Conservation (phyloP, 2,329 filamentous ascomycete species). For the Ciborinia camelliae region DNA sequence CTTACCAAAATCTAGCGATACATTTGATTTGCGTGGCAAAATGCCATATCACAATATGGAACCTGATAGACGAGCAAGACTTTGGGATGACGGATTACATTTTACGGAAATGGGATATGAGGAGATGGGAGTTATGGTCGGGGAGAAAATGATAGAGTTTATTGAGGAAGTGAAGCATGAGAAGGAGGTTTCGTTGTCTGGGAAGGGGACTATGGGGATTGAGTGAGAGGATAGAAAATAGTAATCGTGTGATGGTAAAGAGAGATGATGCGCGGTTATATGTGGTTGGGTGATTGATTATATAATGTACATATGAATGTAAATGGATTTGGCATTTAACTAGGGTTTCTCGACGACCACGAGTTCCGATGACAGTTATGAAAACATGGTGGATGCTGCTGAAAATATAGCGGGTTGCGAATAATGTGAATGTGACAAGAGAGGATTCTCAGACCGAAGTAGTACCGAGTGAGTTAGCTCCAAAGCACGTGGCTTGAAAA, state of each 20-base stretch:
- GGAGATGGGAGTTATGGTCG: constrained; percentile 57
- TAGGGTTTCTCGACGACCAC: too few relatives aligned
- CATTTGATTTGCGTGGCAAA: constrained; percentile 52
- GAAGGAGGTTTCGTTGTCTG: neutral
- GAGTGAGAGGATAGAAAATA: neutral
- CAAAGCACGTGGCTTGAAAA: too few relatives aligned
- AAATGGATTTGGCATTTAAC: too few relatives aligned
- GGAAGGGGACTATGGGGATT: constrained; percentile 1
- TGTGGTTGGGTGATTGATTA: neutral
- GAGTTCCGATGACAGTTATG: too few relatives aligned
- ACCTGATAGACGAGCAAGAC: constrained; percentile 44
- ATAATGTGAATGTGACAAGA: too few relatives aligned
- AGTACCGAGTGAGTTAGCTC: too few relatives aligned
- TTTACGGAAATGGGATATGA: constrained; percentile 58
- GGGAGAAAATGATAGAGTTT: constrained; percentile 50
- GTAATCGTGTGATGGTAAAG: too few relatives aligned
- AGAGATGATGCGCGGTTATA: too few relatives aligned
- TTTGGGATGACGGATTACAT: constrained; percentile 63
- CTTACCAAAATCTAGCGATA: constrained; percentile 41
- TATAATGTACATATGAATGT: neutral
- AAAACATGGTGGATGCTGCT: too few relatives aligned
- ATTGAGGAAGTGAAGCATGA: constrained; percentile 28
- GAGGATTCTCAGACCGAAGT: too few relatives aligned
- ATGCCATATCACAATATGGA: constrained; percentile 54
- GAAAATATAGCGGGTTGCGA: too few relatives aligned